A percentile compares a stretch with the other conserved stretches of the same genome.
Evolutionary conservation across 2,329 filamentous ascomycete species (phyloP).

Genomic region (Aspergillus eucalypticola): DNA sequence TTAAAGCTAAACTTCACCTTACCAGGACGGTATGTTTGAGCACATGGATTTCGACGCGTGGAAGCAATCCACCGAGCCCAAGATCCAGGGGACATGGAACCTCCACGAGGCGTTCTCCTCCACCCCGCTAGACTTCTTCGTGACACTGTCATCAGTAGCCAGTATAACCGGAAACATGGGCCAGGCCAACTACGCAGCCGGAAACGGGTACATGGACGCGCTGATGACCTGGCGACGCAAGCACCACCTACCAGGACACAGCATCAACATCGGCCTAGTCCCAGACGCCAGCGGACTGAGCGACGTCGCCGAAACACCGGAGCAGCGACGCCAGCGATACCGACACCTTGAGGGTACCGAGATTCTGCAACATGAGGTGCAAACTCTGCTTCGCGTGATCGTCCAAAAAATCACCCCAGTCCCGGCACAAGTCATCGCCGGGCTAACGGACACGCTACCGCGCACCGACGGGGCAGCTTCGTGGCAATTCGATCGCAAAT

Average conservation of each 20-base stretch:
- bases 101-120: constrained; percentile 14
- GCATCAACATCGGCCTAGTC: constrained; percentile 25
- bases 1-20: constrained; percentile 1
- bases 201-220: constrained; percentile 40
- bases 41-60: constrained; percentile 19
- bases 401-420: constrained; percentile 18
- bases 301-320: constrained; percentile 21
- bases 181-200: constrained; percentile 61
- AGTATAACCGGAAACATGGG: constrained; percentile 60
- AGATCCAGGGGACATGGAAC: constrained; percentile 19
- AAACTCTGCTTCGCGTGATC: constrained; percentile 21
- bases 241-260: constrained; percentile 16
- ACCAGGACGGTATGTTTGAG: constrained; percentile 25
- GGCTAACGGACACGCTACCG: constrained; percentile 21
- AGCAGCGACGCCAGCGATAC: constrained; percentile 22
- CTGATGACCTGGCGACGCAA: constrained; percentile 7
- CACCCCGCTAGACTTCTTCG: constrained; percentile 43
- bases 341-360: constrained; percentile 25
- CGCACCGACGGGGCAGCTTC: constrained; percentile 16
- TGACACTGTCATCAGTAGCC: constrained; percentile 58
- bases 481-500: constrained; percentile 25
- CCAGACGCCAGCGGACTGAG: constrained; percentile 25
- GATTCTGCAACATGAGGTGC: constrained; percentile 20
- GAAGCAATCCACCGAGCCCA: constrained; percentile 3
- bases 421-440: constrained; percentile 22